Evolutionary conservation across 2,329 filamentous ascomycete species (phyloP).

Genomic region (Cadophora malorum): DNA sequence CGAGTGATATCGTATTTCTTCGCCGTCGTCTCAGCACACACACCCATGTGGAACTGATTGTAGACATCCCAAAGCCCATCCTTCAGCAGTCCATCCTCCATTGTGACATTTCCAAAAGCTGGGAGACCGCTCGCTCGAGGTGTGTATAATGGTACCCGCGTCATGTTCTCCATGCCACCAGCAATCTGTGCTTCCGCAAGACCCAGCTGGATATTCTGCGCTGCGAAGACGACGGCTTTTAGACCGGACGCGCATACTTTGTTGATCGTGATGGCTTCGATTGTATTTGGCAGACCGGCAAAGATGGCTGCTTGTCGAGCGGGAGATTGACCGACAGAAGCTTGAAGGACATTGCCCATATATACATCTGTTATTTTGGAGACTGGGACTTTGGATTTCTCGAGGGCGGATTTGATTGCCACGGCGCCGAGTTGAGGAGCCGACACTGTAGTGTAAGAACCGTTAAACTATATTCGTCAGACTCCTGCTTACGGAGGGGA

Average conservation of each 20-base stretch:
- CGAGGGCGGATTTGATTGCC: conserved; percentile 89
- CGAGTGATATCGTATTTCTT: conserved; percentile 84
- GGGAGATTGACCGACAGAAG: conserved; percentile 83
- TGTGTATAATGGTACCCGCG: conserved; percentile 88
- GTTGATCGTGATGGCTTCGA: conserved; percentile 94
- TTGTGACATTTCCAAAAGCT: conserved; percentile 83
- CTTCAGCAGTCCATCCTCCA: conserved; percentile 92
- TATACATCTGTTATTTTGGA: conserved; percentile 90
- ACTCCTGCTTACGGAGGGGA: no score
- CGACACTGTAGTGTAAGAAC: conserved; percentile 80
- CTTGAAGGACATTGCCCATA: conserved; percentile 95
- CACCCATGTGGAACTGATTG: conserved; percentile 97
- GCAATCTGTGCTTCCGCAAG: conserved; percentile 87
- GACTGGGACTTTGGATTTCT: conserved; percentile 82
- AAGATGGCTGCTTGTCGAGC: conserved; percentile 91
- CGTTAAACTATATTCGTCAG: conserved; percentile 78
- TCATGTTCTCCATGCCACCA: conserved; percentile 99
- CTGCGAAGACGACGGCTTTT: conserved; percentile 89
- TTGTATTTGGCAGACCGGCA: conserved; percentile 78
- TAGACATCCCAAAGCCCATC: conserved; percentile 97
- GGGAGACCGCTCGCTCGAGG: conserved; percentile 82
- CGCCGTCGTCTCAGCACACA: conserved; percentile 92
- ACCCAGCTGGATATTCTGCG: conserved; percentile 93
- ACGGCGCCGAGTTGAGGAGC: conserved; percentile 88
- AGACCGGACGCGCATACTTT: conserved; percentile 97